A percentile compares a stretch with the other conserved stretches of the same genome.
Evolutionary conservation across 169 alveolate species (phyloP).

Genomic region (Perkinsus marinus): DNA sequence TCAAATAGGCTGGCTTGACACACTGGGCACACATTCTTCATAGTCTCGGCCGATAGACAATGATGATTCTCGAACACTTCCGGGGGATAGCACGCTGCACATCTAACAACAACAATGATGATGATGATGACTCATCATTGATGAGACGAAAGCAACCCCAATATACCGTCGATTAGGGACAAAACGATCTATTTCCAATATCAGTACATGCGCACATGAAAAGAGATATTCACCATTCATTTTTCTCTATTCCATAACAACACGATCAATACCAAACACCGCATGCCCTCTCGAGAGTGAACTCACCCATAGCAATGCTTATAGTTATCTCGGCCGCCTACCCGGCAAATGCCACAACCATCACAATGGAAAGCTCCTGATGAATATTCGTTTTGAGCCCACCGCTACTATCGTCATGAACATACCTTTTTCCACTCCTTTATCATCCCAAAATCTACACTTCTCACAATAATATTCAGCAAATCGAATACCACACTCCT

Average conservation of each 20-base stretch:
- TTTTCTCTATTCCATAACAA: too few relatives aligned
- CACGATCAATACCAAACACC: too few relatives aligned
- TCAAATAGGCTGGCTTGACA: constrained; percentile 17
- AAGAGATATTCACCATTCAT: too few relatives aligned
- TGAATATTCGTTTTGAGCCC: neutral
- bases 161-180: too few relatives aligned
- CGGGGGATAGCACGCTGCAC: constrained; percentile 16
- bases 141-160: too few relatives aligned
- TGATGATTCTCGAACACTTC: constrained; percentile 20
- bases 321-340: constrained; percentile 36
- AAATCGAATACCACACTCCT: constrained; percentile 1
- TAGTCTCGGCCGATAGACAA: neutral
- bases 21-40: constrained; percentile 11
- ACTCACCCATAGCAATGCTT: constrained; percentile 43
- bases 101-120: constrained; percentile 5
- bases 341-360: constrained; percentile 54
- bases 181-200: too few relatives aligned
- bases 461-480: constrained; percentile 15
- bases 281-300: constrained; percentile 1
- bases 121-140: too few relatives aligned
- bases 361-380: constrained; percentile 42
- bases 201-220: too few relatives aligned
- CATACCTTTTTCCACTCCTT: constrained; percentile 23
- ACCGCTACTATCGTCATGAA: neutral
- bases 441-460: constrained; percentile 34